Conservation (phyloP, 2,329 filamentous ascomycete genomes). For the Claviceps purpurea region DNA sequence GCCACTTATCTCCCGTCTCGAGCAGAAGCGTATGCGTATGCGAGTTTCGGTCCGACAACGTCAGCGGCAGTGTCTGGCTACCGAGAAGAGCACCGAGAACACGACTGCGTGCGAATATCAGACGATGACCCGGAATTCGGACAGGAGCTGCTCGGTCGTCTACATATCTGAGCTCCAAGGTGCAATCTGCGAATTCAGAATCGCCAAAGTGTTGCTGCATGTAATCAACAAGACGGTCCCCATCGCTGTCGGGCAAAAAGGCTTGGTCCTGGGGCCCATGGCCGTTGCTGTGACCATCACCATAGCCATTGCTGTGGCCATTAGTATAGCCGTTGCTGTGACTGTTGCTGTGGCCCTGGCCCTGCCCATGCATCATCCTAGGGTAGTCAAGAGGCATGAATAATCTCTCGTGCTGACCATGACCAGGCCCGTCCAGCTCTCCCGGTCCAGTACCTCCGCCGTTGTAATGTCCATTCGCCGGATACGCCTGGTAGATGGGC, state of each 20-base stretch:
- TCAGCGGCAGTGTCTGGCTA: constrained; percentile 18
- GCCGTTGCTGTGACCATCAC: constrained; percentile 5
- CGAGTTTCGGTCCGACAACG: constrained; percentile 11
- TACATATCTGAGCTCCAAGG: constrained; percentile 31
- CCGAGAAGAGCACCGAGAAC: constrained; percentile 15
- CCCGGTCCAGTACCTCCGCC: constrained; percentile 14
- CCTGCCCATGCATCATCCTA: constrained; percentile 19
- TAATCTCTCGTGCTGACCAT: constrained; percentile 18
- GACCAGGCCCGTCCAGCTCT: constrained; percentile 17
- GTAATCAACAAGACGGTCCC: constrained; percentile 26
- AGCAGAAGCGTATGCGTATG: constrained; percentile 24
- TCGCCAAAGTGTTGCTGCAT: constrained; percentile 23
- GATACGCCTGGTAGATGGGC: constrained; percentile 26
- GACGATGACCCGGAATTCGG: constrained; percentile 38
- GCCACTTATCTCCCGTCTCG: constrained; percentile 36
- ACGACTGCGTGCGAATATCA: constrained; percentile 40
- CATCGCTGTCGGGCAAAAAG: constrained; percentile 15
- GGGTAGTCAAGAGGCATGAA: constrained; percentile 18
- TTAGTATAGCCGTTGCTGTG: too few species aligned
- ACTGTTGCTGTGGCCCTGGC: background rate
- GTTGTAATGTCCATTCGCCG: constrained; percentile 26
- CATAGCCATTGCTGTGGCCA: too few species aligned
- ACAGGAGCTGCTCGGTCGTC: constrained; percentile 25
- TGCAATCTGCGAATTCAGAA: constrained; percentile 27
- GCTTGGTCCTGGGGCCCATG: constrained; percentile 16